Conservation (phyloP, 352 stramenopile species). For the Blastocystis sp. region DNA sequence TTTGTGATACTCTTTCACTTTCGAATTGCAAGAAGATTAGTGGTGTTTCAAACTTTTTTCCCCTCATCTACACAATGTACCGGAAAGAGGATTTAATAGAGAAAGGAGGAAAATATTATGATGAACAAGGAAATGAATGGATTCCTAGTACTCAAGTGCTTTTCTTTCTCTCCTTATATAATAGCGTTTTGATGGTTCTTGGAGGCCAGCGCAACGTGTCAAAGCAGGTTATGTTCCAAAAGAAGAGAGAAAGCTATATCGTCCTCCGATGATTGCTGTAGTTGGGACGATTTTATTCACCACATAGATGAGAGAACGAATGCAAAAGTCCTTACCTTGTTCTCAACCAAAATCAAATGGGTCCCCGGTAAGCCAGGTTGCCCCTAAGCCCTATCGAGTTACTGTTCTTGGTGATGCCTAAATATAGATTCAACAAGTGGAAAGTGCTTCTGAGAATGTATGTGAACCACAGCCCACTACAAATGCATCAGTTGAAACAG, state of each 20-base stretch:
- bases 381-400: too few species aligned
- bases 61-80: neutral
- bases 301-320: neutral
- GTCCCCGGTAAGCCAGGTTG: too few species aligned
- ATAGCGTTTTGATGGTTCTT: constrained; percentile 14
- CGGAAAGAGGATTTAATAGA: neutral
- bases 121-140: constrained; percentile 30
- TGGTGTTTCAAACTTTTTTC: neutral
- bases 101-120: neutral
- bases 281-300: neutral
- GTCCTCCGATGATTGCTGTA: neutral
- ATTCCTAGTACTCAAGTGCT: constrained; percentile 12
- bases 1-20: too few species aligned
- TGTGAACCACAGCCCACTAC: too few species aligned
- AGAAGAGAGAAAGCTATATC: constrained; percentile 31
- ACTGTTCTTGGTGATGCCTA: too few species aligned
- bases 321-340: neutral
- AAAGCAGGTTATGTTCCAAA: constrained; percentile 26
- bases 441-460: too few species aligned
- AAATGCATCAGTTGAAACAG: too few species aligned
- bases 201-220: constrained; percentile 21
- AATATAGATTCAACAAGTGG: too few species aligned
- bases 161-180: neutral
- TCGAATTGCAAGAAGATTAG: neutral
- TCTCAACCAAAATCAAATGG: too few species aligned